Conservation (phyloP, 2,329 filamentous ascomycete genomes). For the Trichoderma cornu-damae region DNA sequence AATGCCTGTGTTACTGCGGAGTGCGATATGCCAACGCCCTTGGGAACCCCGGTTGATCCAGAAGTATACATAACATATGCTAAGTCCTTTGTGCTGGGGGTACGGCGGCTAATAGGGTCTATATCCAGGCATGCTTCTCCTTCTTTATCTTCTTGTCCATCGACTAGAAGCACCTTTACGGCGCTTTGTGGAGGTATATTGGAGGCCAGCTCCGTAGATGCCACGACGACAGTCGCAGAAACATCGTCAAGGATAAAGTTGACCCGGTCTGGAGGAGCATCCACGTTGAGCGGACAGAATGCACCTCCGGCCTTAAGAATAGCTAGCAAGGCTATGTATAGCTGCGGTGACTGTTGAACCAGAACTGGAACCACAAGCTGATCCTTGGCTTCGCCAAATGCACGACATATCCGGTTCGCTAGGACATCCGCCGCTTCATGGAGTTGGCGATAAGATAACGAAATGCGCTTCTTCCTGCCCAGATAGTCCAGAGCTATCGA, state of each 20-base stretch:
- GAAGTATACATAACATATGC: conserved; percentile 95
- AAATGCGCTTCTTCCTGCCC: conserved; percentile 26
- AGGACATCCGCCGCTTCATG: conserved; percentile 54
- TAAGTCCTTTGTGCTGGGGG: conserved; percentile 40
- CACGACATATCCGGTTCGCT: conserved; percentile 44
- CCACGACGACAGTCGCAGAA: conserved; percentile 62
- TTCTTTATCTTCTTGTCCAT: conserved; percentile 19
- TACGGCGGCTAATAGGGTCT: conserved; percentile 19
- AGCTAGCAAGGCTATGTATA: conserved; percentile 74
- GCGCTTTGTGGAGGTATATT: conserved; percentile 34
- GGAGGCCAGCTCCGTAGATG: conserved; percentile 45
- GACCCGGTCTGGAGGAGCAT: conserved; percentile 70
- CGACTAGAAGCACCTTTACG: conserved; percentile 36
- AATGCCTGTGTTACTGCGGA: conserved; percentile 74
- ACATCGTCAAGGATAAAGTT: conserved; percentile 79
- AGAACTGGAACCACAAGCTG: conserved; percentile 65
- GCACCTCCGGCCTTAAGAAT: conserved; percentile 76
- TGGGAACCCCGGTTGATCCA: conserved; percentile 81
- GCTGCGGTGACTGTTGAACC: conserved; percentile 66
- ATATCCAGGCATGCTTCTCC: conserved; percentile 7
- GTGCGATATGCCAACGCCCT: conserved; percentile 81
- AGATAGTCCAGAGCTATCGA: conserved; percentile 33
- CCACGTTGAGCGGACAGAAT: conserved; percentile 78
- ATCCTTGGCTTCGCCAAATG: neutral
- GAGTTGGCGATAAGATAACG: conserved; percentile 58